Conservation (phyloP, 78 protist genomes). For the Neovahlkampfia damariscottae region DNA sequence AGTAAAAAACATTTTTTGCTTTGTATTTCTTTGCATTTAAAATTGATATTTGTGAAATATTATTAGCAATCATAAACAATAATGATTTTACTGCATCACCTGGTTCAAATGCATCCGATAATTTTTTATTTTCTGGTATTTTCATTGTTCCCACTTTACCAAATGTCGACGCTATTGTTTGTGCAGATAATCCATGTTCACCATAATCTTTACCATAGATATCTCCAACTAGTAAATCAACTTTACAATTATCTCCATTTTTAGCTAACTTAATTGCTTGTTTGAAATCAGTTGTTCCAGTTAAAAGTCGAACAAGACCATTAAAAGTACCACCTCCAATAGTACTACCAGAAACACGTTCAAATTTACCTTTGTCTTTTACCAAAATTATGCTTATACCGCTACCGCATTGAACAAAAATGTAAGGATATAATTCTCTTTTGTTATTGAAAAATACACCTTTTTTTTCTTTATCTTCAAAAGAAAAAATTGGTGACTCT, state of each 20-base stretch:
- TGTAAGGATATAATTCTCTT: constrained; percentile 47
- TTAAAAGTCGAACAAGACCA: constrained; percentile 69
- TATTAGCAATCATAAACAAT: constrained; percentile 71
- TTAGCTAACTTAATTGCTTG: constrained; percentile 39
- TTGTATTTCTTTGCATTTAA: constrained; percentile 45
- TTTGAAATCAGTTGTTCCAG: constrained; percentile 49
- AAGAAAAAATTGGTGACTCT: constrained; percentile 15
- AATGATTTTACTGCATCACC: constrained; percentile 14
- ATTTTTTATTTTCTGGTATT: background rate
- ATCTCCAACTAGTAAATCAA: constrained; percentile 90
- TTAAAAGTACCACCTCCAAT: constrained; percentile 91
- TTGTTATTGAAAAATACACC: background rate
- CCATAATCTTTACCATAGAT: constrained; percentile 81
- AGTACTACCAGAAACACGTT: constrained; percentile 78
- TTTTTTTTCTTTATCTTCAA: background rate
- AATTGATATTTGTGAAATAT: constrained; percentile 73
- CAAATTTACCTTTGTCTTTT: constrained; percentile 25
- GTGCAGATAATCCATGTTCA: constrained; percentile 35
- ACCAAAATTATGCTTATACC: constrained; percentile 76
- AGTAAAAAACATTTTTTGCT: constrained; percentile 42
- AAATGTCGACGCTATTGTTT: constrained; percentile 47
- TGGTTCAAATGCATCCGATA: background rate
- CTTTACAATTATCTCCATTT: constrained; percentile 24
- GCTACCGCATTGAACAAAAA: constrained; percentile 78
- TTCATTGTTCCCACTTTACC: constrained; percentile 32